Evolutionary conservation across 306 rosid species (phyloP).

Genomic region (Fagus sylvatica): DNA sequence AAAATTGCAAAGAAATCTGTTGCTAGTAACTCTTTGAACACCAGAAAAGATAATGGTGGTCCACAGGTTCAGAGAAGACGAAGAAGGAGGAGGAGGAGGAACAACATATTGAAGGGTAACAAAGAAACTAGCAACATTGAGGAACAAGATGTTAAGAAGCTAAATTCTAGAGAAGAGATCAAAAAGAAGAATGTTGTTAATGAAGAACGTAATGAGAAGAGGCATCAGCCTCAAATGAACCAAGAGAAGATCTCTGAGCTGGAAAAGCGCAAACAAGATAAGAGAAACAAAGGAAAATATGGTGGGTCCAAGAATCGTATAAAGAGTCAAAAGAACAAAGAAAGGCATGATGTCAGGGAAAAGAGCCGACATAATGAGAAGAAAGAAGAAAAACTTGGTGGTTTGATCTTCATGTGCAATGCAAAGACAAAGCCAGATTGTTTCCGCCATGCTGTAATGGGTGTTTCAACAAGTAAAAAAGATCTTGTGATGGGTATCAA

Average conservation of each 20-base stretch:
- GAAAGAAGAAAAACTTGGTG: conserved; percentile 63
- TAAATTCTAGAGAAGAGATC: conserved; percentile 26
- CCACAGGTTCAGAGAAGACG: conserved; percentile 24
- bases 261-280: conserved; percentile 32
- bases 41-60: conserved; percentile 17
- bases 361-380: conserved; percentile 27
- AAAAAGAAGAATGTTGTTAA: conserved; percentile 25
- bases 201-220: conserved; percentile 33
- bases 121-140: conserved; percentile 28
- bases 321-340: conserved; percentile 33
- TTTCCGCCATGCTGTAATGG: conserved; percentile 73
- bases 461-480: conserved; percentile 61
- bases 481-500: conserved; percentile 59
- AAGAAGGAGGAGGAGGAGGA: conserved; percentile 28
- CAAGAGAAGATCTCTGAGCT: conserved; percentile 19
- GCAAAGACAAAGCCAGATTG: conserved; percentile 90
- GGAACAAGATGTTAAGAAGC: conserved; percentile 27
- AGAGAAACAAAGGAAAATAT: conserved; percentile 28
- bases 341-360: conserved; percentile 19
- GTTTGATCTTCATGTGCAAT: conserved; percentile 92
- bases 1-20: conserved; percentile 52
- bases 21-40: conserved; percentile 25
- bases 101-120: conserved; percentile 18
- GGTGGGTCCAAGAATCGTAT: conserved; percentile 29
- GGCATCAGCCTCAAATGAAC: conserved; percentile 26